Conservation (phyloP, 495 filamentous ascomycete species). For the Penicillium roqueforti region DNA sequence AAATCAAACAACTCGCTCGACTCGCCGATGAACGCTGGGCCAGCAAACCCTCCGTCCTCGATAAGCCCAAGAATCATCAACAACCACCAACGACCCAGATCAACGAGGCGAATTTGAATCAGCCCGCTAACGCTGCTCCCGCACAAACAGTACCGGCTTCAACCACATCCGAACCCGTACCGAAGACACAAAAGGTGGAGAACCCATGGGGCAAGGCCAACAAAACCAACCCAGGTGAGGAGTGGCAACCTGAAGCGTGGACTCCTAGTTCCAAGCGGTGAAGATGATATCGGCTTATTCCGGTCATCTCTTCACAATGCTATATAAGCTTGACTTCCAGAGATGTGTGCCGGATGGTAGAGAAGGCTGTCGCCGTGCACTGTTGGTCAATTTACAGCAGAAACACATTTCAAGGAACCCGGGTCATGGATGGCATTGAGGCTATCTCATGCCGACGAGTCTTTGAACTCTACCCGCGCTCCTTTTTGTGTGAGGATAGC, state of each 20-base stretch:
- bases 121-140: constrained; percentile 1
- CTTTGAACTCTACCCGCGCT: not conserved
- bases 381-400: not conserved
- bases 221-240: constrained; percentile 55
- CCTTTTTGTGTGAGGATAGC: not conserved
- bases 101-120: constrained; percentile 30
- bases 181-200: constrained; percentile 29
- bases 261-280: constrained; percentile 38
- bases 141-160: constrained; percentile 14
- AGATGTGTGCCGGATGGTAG: not conserved
- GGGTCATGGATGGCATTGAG: not conserved
- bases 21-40: constrained; percentile 84
- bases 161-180: constrained; percentile 5
- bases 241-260: constrained; percentile 78
- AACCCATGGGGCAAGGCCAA: constrained; percentile 58
- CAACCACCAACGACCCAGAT: constrained; percentile 36
- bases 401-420: not conserved
- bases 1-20: constrained; percentile 70
- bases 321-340: not conserved
- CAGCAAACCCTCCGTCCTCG: constrained; percentile 63
- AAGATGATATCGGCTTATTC: constrained; percentile 5
- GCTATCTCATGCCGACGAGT: not conserved
- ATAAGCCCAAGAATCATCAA: constrained; percentile 49
- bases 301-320: not conserved
- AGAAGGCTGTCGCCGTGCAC: not conserved